These are phyloP conservation scores for Rhizomucor pusillus DNA, from an alignment of 371 early-diverging fungal genomes.

Conservation along the genomic window DNA sequence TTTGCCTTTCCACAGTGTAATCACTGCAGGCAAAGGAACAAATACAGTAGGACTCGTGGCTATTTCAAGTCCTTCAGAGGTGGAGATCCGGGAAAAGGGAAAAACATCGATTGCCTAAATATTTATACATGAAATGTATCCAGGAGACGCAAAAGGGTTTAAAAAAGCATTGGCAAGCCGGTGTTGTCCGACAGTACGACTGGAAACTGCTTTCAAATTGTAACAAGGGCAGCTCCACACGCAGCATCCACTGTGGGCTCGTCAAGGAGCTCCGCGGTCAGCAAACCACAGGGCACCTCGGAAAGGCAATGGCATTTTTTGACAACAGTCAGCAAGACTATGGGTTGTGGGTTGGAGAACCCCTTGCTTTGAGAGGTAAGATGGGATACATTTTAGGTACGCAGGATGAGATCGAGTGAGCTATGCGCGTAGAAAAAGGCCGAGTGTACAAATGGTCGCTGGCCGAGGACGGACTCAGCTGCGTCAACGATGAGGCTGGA, in stretches of 20 bases:
- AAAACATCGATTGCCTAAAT: no score
- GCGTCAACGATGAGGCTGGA: background rate
- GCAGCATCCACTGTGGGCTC: slow-evolving; percentile 16
- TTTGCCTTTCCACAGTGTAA: no score
- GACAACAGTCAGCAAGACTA: slow-evolving; percentile 1
- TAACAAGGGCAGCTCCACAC: background rate
- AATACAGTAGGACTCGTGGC: no score
- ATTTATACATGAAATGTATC: no score
- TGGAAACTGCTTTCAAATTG: slow-evolving; percentile 10
- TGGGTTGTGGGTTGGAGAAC: background rate
- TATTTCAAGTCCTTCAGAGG: slow-evolving; percentile 38
- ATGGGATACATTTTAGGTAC: background rate
- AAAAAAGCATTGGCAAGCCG: slow-evolving; percentile 40
- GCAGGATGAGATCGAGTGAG: background rate
- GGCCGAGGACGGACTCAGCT: background rate
- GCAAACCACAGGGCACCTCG: slow-evolving; percentile 43
- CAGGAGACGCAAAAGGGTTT: slow-evolving; percentile 10
- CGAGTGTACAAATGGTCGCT: background rate
- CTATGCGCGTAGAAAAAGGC: background rate
- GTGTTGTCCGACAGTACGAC: slow-evolving; percentile 37
- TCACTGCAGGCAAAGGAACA: no score
- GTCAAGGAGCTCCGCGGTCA: slow-evolving; percentile 22
- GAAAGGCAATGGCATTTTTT: slow-evolving; percentile 28
- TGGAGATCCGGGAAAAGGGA: no score
- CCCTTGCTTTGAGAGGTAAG: background rate